Evolutionary conservation across 2,329 filamentous ascomycete species (phyloP), one percentile per base, ranked within the genome.

Genomic region (Arthrobotrys musiformis): DNA sequence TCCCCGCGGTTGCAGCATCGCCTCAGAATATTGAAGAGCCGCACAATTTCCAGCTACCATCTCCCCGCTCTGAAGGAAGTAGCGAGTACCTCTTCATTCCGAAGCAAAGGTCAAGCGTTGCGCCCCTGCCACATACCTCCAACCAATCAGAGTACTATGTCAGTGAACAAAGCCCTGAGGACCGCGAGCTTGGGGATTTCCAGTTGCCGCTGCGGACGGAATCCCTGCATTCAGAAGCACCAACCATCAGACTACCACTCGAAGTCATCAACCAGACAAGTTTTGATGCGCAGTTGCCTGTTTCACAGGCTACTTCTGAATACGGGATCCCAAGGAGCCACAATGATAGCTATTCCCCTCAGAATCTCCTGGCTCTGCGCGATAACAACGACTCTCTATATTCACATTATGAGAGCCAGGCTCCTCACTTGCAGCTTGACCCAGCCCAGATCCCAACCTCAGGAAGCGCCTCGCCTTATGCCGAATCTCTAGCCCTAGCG

Each of bases 401-500:
- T 26, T 50, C 48, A n/a, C 35, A 70, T 9, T 33, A 70, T 11
- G 48, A 66, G 8, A 54, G 50, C 28, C 19, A 56, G 6, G 35
- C 33, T 11, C 73, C 66, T 24, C 60, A 40, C 30, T 46, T 42
- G 26, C 22, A 40, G 0, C 15, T 54, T 22, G 17, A n/a, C 3
- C 2, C 24, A 48, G 42, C n/a, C 4, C 56, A 44, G 35, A 40
- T 70, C 8, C 73, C 73, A 35, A 77, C 35, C 24, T 77, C 73
- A 7, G 52, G 61, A 3, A 52, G 17, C 22, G 26, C 48, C 1
- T 77, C 73, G 4, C 73, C 73, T 15, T 77, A 77, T 15, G 66
- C 73, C 11, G 66, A 61, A 19, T 77, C 73, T 9, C 30, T 77
- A 28, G 66, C 73, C 2, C 56, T 77, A n/a, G 73, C 66, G 6